Conservation (phyloP, 2,329 filamentous ascomycete genomes). For the Trichoderma endophyticum region DNA sequence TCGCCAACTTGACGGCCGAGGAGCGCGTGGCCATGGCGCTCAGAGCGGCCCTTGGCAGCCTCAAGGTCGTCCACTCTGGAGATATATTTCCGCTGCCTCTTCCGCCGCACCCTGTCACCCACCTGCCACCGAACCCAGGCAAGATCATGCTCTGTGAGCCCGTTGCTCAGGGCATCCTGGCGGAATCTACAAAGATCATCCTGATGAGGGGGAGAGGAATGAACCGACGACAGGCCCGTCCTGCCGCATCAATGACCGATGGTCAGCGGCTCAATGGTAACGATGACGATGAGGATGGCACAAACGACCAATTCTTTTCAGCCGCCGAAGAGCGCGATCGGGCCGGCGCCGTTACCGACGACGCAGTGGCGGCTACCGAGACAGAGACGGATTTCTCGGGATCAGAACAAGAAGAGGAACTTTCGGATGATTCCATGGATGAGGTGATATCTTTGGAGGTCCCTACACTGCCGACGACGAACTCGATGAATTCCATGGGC, state of each 20-base stretch:
- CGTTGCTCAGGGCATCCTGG: constrained; percentile 80
- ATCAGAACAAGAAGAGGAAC: constrained; percentile 64
- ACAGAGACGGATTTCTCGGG: constrained; percentile 62
- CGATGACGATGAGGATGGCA: constrained; percentile 69
- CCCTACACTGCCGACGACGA: constrained; percentile 72
- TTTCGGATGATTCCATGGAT: constrained; percentile 88
- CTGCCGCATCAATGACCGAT: constrained; percentile 44
- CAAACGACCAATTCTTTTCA: constrained; percentile 89
- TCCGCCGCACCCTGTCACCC: constrained; percentile 80
- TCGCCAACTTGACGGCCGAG: constrained; percentile 42
- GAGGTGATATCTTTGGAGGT: constrained; percentile 88
- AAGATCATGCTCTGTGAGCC: constrained; percentile 93
- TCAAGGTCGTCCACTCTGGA: constrained; percentile 77
- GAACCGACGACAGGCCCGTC: constrained; percentile 51
- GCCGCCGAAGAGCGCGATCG: constrained; percentile 76
- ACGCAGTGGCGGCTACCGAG: constrained; percentile 57
- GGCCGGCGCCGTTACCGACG: constrained; percentile 57
- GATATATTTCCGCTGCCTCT: constrained; percentile 77
- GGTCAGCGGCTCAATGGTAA: constrained; percentile 49
- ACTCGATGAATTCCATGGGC: constrained; percentile 67
- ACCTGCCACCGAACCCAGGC: constrained; percentile 77
- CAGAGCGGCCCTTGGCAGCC: constrained; percentile 67
- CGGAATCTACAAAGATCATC: constrained; percentile 77
- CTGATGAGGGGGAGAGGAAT: constrained; percentile 60
- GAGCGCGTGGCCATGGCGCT: constrained; percentile 64